Percentiles rank a stretch among this genome's conserved stretches.
phyloP scores from a whole-genome alignment of 805 yeast species.

The Pichia exigua region DNA sequence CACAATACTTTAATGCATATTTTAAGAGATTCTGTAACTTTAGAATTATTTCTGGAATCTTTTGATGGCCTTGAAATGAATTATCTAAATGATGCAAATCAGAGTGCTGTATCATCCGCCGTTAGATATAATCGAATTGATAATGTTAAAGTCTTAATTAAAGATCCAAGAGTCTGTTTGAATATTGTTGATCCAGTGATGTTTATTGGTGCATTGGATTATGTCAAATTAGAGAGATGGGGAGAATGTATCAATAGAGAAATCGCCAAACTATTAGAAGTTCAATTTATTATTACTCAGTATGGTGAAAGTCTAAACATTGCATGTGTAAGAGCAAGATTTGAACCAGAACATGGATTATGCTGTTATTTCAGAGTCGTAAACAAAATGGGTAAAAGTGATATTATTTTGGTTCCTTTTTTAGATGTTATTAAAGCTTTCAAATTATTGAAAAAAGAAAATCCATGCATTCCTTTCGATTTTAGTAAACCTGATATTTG shows the following conservation, averaged over 20 bases:
- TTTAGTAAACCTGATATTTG: constrained; percentile 16
- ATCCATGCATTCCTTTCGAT: constrained; percentile 24
- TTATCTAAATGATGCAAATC: constrained; percentile 44
- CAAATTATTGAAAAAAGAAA: constrained; percentile 30
- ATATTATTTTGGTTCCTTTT: constrained; percentile 19
- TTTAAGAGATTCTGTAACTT: constrained; percentile 38
- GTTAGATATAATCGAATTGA: constrained; percentile 60
- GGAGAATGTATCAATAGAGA: constrained; percentile 11
- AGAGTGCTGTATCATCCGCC: constrained; percentile 67
- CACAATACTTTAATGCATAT: constrained; percentile 78
- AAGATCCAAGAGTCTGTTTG: constrained; percentile 42
- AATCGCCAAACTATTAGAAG: constrained; percentile 32
- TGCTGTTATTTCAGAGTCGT: constrained; percentile 20
- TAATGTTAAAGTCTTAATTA: constrained; percentile 45
- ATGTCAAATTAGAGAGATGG: constrained; percentile 31
- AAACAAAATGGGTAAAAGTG: constrained; percentile 1
- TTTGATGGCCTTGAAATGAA: constrained; percentile 45
- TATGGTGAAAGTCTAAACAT: constrained; percentile 25
- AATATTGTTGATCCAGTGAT: constrained; percentile 24
- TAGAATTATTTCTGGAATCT: constrained; percentile 33
- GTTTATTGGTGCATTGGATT: constrained; percentile 38
- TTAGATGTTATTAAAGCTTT: constrained; percentile 27
- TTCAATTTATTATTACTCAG: constrained; percentile 16
- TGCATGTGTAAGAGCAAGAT: constrained; percentile 26
- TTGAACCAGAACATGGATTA: constrained; percentile 22